phyloP scores from a whole-genome alignment of 2,329 filamentous ascomycete genomes.

The Pseudogymnoascus sp. region DNA sequence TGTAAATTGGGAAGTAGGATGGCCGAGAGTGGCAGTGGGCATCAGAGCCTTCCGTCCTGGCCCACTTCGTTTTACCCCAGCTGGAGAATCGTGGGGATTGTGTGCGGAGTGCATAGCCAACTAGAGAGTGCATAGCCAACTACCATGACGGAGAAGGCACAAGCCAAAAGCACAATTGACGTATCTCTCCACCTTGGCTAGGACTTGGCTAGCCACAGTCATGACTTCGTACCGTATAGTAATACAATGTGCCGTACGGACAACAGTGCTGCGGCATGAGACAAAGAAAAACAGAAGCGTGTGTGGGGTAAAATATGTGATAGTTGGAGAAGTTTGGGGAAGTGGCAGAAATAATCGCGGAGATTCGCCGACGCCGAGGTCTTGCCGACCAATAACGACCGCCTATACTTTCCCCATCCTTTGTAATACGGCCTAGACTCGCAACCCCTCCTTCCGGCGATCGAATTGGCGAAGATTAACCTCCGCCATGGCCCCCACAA shows the following conservation, averaged over 20 bases:
- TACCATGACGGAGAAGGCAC: background rate
- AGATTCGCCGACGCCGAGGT: background rate
- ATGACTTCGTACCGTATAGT: background rate
- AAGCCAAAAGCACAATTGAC: background rate
- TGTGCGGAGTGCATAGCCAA: background rate
- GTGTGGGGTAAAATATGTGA: background rate
- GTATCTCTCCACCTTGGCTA: background rate
- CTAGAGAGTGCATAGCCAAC: background rate
- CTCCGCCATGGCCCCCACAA: background rate
- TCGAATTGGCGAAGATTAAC: background rate
- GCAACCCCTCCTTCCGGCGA: background rate
- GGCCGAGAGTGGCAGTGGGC: background rate
- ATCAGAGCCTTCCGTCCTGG: background rate
- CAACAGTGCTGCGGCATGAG: background rate
- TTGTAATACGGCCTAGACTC: background rate
- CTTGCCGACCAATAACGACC: background rate
- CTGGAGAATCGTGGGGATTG: background rate
- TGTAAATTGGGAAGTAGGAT: background rate
- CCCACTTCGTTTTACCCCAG: background rate
- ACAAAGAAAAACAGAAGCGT: background rate
- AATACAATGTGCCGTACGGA: background rate
- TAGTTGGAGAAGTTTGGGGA: slow-evolving; percentile 1
- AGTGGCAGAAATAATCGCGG: background rate
- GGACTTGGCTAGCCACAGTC: background rate
- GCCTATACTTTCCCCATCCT: background rate